Base-by-base conservation (phyloP, 2,329 filamentous ascomycete genomes). In the Daldinia eschscholtzii region DNA sequence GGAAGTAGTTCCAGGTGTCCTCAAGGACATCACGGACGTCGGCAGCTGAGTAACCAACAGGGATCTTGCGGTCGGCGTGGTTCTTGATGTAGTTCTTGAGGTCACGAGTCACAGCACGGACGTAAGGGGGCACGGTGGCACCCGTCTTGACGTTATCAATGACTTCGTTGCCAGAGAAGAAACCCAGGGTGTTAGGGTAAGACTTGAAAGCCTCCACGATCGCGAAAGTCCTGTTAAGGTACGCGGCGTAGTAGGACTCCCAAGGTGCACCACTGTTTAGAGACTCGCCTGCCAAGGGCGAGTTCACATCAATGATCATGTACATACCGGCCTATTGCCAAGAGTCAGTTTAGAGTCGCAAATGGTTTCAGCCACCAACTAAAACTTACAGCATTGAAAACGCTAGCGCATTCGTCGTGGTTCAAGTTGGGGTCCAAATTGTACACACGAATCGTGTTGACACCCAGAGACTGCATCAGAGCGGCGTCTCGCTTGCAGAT, bases 81-180 rank as follows among this genome's bases (percentile, higher is more conserved):
- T 89, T 90, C 81, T 89, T 88, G 82, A 94, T 90, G 84, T 94
- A 94, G 78, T 90, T 91, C 85, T 93, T 93, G 79, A 94, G 85
- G 80, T 94, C 92, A 76, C 92, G 90, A 53, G 91, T 93, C 70
- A 93, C 88, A 70, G 92, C 92, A 80, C 89, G 86, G 73, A 91
- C 84, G 79, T 93, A 94, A n/a, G 89, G 90, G 46, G 91, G 91
- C 37, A 88, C 89, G 60, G 79, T 80, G 60, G 83, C 80, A 70
- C 88, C 90, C 41, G 87, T 90, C 50, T 84, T 78, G 57, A 88
- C 83, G 72, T 90, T 83, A 79, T 92, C 90, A 80, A 93, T 92
- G 76, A 93, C 90, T 81, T 94, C 92, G 80, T 94, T 94, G 65
- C 89, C 92, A 52, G 91, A 90, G 83, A 93, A 94, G 86, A 92